phyloP scores from a whole-genome alignment of 768 basidiomycete species.

The Mycena belliarum region DNA sequence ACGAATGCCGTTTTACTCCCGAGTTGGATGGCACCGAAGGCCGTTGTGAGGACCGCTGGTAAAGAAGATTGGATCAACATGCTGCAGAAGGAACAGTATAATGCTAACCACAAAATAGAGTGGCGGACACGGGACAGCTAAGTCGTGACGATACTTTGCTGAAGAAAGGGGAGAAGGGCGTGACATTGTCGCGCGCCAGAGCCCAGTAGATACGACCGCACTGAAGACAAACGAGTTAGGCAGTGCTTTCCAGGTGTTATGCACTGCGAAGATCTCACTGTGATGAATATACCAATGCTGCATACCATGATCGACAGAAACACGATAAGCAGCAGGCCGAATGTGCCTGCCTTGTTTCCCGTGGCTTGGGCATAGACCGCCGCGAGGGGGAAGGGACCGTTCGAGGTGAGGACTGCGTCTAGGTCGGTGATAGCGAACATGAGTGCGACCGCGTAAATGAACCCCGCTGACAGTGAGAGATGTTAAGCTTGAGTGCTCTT shows the following conservation, averaged over 20 bases:
- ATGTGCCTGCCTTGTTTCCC: slow-evolving; percentile 16
- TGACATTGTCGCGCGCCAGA: slow-evolving; percentile 19
- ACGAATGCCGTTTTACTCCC: slow-evolving; percentile 18
- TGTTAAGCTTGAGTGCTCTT: not conserved
- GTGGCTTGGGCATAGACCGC: slow-evolving; percentile 18
- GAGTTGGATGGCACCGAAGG: slow-evolving; percentile 20
- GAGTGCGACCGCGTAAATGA: slow-evolving; percentile 13
- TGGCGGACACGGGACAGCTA: slow-evolving; percentile 18
- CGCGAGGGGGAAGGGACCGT: slow-evolving; percentile 18
- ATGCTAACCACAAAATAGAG: slow-evolving; percentile 17
- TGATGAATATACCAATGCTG: slow-evolving; percentile 11
- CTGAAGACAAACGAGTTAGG: slow-evolving; percentile 4
- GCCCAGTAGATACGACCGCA: slow-evolving; percentile 18
- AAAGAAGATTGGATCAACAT: not conserved
- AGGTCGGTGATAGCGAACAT: slow-evolving; percentile 21
- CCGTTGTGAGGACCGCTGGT: slow-evolving; percentile 13
- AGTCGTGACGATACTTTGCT: slow-evolving; percentile 9
- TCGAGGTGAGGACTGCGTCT: slow-evolving; percentile 19
- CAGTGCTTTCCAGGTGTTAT: not conserved
- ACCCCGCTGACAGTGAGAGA: slow-evolving; percentile 5
- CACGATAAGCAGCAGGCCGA: slow-evolving; percentile 14
- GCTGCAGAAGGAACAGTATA: not conserved
- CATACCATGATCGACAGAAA: slow-evolving; percentile 12
- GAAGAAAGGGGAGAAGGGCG: slow-evolving; percentile 18
- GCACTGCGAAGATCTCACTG: not conserved